Evolutionary conservation across 768 basidiomycete species (phyloP).

Genomic region (Hygrocybe punicea): DNA sequence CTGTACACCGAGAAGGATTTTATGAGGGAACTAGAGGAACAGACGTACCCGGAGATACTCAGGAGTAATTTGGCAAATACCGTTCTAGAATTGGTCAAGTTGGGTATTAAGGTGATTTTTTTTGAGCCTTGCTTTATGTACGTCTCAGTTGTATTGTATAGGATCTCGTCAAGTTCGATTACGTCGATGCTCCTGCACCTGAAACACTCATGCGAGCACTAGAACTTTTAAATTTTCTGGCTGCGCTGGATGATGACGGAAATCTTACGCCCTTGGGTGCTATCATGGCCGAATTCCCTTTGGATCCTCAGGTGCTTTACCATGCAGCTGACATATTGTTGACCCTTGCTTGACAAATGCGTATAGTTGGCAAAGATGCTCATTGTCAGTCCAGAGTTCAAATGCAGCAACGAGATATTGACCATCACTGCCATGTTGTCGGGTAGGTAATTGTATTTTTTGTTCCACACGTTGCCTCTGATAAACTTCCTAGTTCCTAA

Average conservation of each 20-base stretch:
- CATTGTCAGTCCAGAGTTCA: constrained; percentile 90
- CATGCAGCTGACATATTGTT: background rate
- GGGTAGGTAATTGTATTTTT: constrained; percentile 44
- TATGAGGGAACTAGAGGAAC: constrained; percentile 92
- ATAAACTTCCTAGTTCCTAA: constrained; percentile 63
- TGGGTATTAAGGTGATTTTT: constrained; percentile 73
- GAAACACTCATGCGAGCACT: constrained; percentile 97
- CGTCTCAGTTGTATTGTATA: constrained; percentile 18
- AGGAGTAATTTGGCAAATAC: constrained; percentile 91
- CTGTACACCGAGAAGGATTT: constrained; percentile 97
- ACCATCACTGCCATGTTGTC: constrained; percentile 97
- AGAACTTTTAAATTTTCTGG: constrained; percentile 88
- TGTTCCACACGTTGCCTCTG: background rate
- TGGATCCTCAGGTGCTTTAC: constrained; percentile 83
- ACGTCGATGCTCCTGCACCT: constrained; percentile 90
- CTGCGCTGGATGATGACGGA: constrained; percentile 92
- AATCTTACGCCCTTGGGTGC: constrained; percentile 80
- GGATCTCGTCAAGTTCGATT: constrained; percentile 87
- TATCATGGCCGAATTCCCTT: constrained; percentile 97
- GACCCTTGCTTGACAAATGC: constrained; percentile 1
- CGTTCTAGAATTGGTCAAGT: constrained; percentile 89
- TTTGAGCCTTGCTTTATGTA: constrained; percentile 1
- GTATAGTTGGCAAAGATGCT: constrained; percentile 85
- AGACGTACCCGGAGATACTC: constrained; percentile 95
- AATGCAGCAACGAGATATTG: constrained; percentile 92